Conservation (phyloP, 371 early-diverging fungal genomes). For the Mucor piriformis region DNA sequence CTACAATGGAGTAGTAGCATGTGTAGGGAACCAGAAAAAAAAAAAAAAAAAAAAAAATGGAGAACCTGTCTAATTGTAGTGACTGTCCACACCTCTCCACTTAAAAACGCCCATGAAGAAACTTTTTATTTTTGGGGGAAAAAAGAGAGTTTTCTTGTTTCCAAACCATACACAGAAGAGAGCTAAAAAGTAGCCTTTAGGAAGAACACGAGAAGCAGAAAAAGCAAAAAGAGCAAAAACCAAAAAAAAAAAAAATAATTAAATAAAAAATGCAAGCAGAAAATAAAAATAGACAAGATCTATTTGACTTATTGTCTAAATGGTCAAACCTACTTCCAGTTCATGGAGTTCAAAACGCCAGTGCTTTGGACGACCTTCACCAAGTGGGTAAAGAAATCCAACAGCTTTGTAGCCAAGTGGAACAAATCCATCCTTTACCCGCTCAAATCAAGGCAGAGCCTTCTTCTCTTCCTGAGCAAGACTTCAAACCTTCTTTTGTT, state of each 20-base stretch:
- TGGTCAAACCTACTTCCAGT: neutral
- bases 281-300: neutral
- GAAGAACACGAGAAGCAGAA: too few species aligned
- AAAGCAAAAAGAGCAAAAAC: neutral
- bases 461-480: neutral
- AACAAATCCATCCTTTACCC: neutral
- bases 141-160: too few species aligned
- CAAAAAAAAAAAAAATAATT: neutral
- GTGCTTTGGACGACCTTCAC: neutral
- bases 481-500: constrained; percentile 13
- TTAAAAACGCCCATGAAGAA: too few species aligned
- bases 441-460: neutral
- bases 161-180: too few species aligned
- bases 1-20: constrained; percentile 11
- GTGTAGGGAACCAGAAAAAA: neutral
- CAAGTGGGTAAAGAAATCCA: constrained; percentile 3
- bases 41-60: neutral
- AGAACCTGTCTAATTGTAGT: neutral
- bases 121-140: too few species aligned
- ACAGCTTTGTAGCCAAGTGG: neutral
- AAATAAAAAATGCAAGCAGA: neutral
- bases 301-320: neutral
- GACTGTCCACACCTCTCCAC: neutral
- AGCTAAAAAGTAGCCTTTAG: too few species aligned
- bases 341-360: neutral